Percentiles rank a stretch among this genome's conserved stretches.
phyloP scores from a whole-genome alignment of 1,139 yeast genomes.

The Lodderomyces parapsilosis region DNA sequence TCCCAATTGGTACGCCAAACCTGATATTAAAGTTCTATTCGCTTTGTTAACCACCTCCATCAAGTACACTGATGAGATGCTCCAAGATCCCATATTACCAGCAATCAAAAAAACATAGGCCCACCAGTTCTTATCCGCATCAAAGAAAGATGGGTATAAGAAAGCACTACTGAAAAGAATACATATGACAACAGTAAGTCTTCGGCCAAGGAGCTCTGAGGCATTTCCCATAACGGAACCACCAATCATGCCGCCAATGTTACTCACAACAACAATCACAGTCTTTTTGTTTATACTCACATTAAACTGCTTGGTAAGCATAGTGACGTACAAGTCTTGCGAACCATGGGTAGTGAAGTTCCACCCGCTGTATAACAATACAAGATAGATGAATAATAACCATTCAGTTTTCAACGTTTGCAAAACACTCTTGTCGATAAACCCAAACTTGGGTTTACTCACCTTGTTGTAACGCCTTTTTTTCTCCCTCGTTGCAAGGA shows the following conservation, averaged over 20 bases:
- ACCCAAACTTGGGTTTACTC: not conserved
- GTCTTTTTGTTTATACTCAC: constrained; percentile 37
- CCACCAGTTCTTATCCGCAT: constrained; percentile 29
- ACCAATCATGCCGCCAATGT: constrained; percentile 52
- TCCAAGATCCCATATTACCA: constrained; percentile 40
- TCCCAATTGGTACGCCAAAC: constrained; percentile 41
- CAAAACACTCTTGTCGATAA: constrained; percentile 17
- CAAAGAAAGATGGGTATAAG: constrained; percentile 33
- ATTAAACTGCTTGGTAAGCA: constrained; percentile 40
- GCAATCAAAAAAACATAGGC: constrained; percentile 24
- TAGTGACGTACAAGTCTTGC: constrained; percentile 53
- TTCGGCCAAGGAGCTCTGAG: constrained; percentile 46
- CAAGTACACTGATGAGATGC: constrained; percentile 36
- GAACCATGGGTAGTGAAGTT: constrained; percentile 57
- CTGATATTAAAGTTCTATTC: constrained; percentile 35
- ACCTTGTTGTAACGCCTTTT: constrained; percentile 14
- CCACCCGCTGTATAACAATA: constrained; percentile 47
- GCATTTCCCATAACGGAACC: constrained; percentile 47
- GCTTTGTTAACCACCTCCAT: constrained; percentile 37
- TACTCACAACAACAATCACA: constrained; percentile 45
- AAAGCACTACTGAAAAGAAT: constrained; percentile 31
- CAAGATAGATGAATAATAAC: constrained; percentile 43
- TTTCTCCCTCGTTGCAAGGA: constrained; percentile 17
- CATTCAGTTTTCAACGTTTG: constrained; percentile 36
- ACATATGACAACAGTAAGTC: constrained; percentile 39